Percentiles rank a stretch among this genome's conserved stretches.
Evolutionary conservation across 2,329 filamentous ascomycete genomes (phyloP).

Genomic region (Xenoacremonium recifei): DNA sequence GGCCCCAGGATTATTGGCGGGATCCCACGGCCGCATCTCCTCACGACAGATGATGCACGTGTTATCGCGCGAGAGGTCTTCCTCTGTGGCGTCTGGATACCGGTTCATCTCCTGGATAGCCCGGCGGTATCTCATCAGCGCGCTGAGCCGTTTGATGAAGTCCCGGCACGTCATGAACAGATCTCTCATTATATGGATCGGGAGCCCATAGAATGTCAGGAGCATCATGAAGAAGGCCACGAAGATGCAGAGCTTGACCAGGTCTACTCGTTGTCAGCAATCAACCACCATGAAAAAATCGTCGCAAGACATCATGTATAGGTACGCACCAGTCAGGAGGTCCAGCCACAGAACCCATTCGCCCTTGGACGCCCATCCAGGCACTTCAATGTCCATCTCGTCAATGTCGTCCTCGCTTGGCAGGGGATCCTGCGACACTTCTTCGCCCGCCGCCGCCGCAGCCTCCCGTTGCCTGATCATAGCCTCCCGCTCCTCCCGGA

Average conservation of each 20-base stretch:
- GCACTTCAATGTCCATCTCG: constrained; percentile 91
- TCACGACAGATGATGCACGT: constrained; percentile 98
- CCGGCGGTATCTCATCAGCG: constrained; percentile 85
- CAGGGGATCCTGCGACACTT: constrained; percentile 54
- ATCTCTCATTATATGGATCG: constrained; percentile 95
- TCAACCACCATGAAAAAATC: constrained; percentile 4
- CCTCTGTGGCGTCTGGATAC: constrained; percentile 85
- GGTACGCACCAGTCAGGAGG: constrained; percentile 67
- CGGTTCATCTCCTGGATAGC: constrained; percentile 93
- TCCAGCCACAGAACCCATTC: constrained; percentile 90
- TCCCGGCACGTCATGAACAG: constrained; percentile 91
- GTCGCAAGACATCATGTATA: too few relatives aligned
- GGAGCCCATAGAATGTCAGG: constrained; percentile 89
- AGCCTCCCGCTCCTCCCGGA: constrained; percentile 57
- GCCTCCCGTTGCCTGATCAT: constrained; percentile 50
- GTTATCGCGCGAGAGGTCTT: constrained; percentile 82
- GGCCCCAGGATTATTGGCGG: constrained; percentile 56
- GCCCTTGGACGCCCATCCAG: constrained; percentile 95
- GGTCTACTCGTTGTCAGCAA: constrained; percentile 55
- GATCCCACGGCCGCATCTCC: constrained; percentile 82
- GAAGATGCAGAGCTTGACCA: constrained; percentile 88
- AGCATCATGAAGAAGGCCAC: constrained; percentile 90
- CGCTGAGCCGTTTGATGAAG: constrained; percentile 84
- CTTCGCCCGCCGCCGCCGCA: constrained; percentile 52
- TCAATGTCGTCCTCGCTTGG: constrained; percentile 75